Conservation (phyloP, 2,329 filamentous ascomycete species). For the Aspergillus quadrilineatus region DNA sequence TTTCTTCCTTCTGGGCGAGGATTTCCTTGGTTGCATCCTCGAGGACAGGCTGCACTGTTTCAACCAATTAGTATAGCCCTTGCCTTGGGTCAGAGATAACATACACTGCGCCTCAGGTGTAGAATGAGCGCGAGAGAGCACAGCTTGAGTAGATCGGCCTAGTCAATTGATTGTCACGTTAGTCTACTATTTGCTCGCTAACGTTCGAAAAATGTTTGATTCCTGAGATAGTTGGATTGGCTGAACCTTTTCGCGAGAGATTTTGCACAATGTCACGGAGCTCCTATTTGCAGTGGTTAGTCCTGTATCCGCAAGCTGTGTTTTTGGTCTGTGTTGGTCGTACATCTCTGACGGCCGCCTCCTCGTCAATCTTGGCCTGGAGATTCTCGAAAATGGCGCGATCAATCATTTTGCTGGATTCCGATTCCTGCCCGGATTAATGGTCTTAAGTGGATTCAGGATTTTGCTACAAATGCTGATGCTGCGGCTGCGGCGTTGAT, state of each 20-base stretch:
- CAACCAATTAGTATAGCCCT: constrained; percentile 6
- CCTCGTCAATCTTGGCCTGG: constrained; percentile 86
- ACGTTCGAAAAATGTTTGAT: too few species aligned
- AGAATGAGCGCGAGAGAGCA: constrained; percentile 85
- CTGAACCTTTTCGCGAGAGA: constrained; percentile 70
- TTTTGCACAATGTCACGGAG: constrained; percentile 77
- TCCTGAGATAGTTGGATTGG: neutral
- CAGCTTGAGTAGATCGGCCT: constrained; percentile 75
- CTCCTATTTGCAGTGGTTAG: constrained; percentile 50
- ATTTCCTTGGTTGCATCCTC: constrained; percentile 69
- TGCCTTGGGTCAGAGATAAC: constrained; percentile 25
- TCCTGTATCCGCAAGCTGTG: constrained; percentile 9
- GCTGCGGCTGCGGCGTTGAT: constrained; percentile 12
- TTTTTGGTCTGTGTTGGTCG: constrained; percentile 18
- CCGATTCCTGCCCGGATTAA: constrained; percentile 17
- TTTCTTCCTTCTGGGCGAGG: constrained; percentile 67
- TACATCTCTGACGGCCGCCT: constrained; percentile 74
- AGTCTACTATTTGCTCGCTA: too few species aligned
- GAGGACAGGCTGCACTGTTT: constrained; percentile 66
- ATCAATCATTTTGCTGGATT: constrained; percentile 61
- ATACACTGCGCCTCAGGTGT: constrained; percentile 66
- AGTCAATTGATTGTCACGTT: neutral
- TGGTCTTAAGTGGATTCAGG: constrained; percentile 1
- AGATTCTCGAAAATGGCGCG: constrained; percentile 83
- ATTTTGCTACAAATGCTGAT: constrained; percentile 4